Evolutionary conservation across 2,329 filamentous ascomycete genomes (phyloP), one percentile per base, ranked within the genome.

Genomic region (Ascochyta fabae): DNA sequence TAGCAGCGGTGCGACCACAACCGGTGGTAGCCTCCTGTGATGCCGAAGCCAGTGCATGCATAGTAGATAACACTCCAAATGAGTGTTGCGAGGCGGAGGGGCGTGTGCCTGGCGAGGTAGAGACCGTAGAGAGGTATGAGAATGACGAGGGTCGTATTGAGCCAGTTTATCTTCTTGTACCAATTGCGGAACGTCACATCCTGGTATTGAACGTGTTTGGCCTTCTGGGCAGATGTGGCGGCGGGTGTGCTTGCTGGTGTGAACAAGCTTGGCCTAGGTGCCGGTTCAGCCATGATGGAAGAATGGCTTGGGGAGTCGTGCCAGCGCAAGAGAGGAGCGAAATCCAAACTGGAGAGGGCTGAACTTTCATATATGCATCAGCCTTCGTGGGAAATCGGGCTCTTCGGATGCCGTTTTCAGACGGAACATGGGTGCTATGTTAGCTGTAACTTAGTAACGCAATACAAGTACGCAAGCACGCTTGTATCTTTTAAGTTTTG

Each of bases 151-250:
- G 81, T 85, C 53, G 90, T 87, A 77, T 95, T 96, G 64, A 96
- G 83, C 92, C 92, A 96, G 83, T 96, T 92, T 80, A 96, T 84
- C 73, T 96, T 92, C 78, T 92, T 88, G 79, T 92, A 86, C 90
- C 90, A 94, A 80, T 96, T 96, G 64, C 80, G 78, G 7, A 64
- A 23, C 3, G 61, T 66, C 16, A 58, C 23, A 23, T 60, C 54
- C 23, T 67, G 61, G 33, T 61, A 49, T 19, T 62, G 57, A 35
- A 67, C 60, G 49, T 68, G 66, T 26, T 35, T 44, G 34, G 51
- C 44, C 48, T 62, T 64, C 29, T 57, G 48, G n/a, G 44, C 44
- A 22, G 40, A 15, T 19, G 54, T 53, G 10, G 48, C 42, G 26
- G 42, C 29, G 1, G 48, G 54, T 29, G 45, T 53, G 24, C 34